phyloP scores from a whole-genome alignment of 1,139 yeast genomes.

The Magnusiomyces suaveolens region DNA sequence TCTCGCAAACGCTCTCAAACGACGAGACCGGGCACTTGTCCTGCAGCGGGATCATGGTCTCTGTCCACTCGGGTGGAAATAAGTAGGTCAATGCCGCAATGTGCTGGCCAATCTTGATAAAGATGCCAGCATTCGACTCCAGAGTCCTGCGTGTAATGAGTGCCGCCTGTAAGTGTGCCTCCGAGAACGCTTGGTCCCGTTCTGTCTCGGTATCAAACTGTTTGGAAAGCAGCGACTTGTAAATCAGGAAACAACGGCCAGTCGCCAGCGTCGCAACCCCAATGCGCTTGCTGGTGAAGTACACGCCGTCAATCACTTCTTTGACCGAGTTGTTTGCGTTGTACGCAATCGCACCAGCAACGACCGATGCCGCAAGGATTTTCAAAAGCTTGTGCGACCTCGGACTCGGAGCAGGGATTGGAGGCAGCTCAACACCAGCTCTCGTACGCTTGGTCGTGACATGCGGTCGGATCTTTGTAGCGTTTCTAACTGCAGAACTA shows the following conservation, averaged over 20 bases:
- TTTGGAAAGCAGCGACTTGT: conserved; percentile 46
- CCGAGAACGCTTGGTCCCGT: conserved; percentile 44
- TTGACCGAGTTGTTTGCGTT: conserved; percentile 1
- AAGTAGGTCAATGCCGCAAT: conserved; percentile 84
- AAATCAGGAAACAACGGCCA: conserved; percentile 32
- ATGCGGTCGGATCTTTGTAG: not conserved
- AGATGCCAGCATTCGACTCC: conserved; percentile 82
- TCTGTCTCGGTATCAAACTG: conserved; percentile 43
- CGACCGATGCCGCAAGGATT: not conserved
- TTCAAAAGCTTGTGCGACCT: conserved; percentile 1
- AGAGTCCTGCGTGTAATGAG: conserved; percentile 66
- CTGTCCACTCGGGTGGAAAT: conserved; percentile 89
- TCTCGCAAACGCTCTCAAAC: conserved; percentile 50
- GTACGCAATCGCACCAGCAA: not conserved
- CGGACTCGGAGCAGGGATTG: conserved; percentile 5
- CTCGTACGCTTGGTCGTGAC: conserved; percentile 2
- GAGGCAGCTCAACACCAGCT: conserved; percentile 9
- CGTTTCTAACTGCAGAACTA: not conserved
- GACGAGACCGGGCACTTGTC: conserved; percentile 83
- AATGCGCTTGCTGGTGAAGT: conserved; percentile 25
- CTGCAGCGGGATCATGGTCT: conserved; percentile 86
- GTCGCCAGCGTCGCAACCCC: conserved; percentile 30
- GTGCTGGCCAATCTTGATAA: conserved; percentile 91
- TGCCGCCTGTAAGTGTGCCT: conserved; percentile 70
- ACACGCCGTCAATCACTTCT: conserved; percentile 8